These are phyloP conservation scores for Dactylorhiza incarnata DNA, from an alignment of 106 monocot genomes.

Conservation along the genomic window DNA sequence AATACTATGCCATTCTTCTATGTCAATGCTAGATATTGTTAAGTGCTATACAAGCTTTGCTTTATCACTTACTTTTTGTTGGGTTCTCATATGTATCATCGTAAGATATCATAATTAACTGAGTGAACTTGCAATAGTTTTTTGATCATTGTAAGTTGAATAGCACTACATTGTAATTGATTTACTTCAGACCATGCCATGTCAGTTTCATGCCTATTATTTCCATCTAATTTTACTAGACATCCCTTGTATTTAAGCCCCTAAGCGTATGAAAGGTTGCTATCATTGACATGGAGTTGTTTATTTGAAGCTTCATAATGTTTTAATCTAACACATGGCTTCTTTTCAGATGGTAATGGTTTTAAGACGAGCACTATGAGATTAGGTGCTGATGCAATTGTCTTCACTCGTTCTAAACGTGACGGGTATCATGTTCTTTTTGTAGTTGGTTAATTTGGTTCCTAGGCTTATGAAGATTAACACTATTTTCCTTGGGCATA, in stretches of 20 bases:
- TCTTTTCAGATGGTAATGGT: slow-evolving; percentile 60
- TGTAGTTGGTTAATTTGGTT: background rate
- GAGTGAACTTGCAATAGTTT: background rate
- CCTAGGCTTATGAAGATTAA: background rate
- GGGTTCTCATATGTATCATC: background rate
- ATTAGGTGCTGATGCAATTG: slow-evolving; percentile 73
- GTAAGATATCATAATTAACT: background rate
- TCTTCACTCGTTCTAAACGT: slow-evolving; percentile 46
- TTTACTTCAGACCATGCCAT: background rate
- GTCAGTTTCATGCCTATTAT: background rate
- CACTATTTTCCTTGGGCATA: background rate
- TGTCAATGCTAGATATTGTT: background rate
- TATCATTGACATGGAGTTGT: background rate
- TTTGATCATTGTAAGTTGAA: background rate
- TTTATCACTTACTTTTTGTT: background rate
- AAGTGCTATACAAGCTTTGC: background rate
- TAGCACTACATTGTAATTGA: background rate
- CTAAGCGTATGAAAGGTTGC: background rate
- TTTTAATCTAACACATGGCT: slow-evolving; percentile 5
- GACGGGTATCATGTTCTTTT: slow-evolving; percentile 37
- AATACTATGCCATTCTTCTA: background rate
- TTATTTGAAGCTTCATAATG: background rate
- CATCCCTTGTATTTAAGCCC: background rate
- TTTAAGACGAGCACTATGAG: slow-evolving; percentile 90
- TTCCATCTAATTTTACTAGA: background rate